Base-by-base conservation (phyloP, 345 rosid species). In the Chamaenerion angustifolium region DNA sequence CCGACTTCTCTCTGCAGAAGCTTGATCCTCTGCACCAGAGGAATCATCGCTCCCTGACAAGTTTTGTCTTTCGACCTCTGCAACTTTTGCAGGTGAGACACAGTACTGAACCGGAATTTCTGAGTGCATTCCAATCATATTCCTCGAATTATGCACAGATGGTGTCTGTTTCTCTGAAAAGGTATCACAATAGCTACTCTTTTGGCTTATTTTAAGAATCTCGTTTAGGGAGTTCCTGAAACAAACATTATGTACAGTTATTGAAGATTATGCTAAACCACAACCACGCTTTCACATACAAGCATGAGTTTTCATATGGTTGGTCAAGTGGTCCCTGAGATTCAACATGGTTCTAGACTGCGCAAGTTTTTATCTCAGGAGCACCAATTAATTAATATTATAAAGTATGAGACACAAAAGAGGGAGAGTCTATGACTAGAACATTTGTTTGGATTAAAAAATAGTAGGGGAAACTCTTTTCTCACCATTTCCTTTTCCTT, bases 71-170 rank as follows among this genome's bases (percentile, higher is more conserved):
- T 81, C 83, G 56, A 75, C 56, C 63, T 71, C 76, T 15, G 88
- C 88, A 71, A 49, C 76, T 57, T 72, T 64, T n/a, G 88, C 79
- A 0, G 88, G 81, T 46, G 83, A 72, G 65, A 71, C 81, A 19
- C 67, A 74, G 52, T 77, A 81, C 56, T 75, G 76, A 49, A 77
- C 76, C 2, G 71, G 77, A 21, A 54, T 52, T 19, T 43, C 68
- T 45, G 61, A 43, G 55, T 31, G 37, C 6, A 31, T 1, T 8
- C 37, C 54, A 46, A 48, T 52, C 60, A 13, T 56, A 51, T 55
- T 56, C 40, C 48, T 57, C 25, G 61, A 58, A 48, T 58, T 41
- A 42, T 12, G 0, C 4, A 45, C 16, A 23, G 43, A 40, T 10
- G 61, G 52, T 35, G 61, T 27, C 55, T 55, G 61, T 40, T 66